phyloP scores from a whole-genome alignment of 805 yeast genomes.

The Nematodospora valgi region DNA sequence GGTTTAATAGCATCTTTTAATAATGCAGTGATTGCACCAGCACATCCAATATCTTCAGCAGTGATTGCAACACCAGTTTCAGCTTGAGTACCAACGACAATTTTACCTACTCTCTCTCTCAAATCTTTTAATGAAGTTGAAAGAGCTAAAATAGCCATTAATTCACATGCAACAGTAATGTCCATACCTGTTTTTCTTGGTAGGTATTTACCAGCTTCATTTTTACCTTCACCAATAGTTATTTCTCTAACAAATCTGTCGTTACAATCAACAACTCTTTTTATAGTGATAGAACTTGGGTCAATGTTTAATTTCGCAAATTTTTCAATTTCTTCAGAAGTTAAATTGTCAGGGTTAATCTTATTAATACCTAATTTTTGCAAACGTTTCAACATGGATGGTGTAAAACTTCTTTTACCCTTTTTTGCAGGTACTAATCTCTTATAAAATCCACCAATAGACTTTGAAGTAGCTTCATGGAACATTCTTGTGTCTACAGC shows the following conservation, averaged over 20 bases:
- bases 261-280: conserved; percentile 91
- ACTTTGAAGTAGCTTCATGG: conserved; percentile 84
- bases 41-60: conserved; percentile 91
- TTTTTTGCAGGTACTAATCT: conserved; percentile 84
- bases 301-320: conserved; percentile 87
- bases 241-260: conserved; percentile 88
- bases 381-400: conserved; percentile 73
- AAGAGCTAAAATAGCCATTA: conserved; percentile 93
- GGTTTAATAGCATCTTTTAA: conserved; percentile 96
- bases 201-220: conserved; percentile 74
- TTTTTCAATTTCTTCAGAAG: conserved; percentile 65
- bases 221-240: conserved; percentile 87
- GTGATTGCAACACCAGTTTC: conserved; percentile 77
- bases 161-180: conserved; percentile 92
- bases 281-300: conserved; percentile 86
- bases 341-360: conserved; percentile 76
- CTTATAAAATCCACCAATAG: conserved; percentile 72
- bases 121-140: conserved; percentile 75
- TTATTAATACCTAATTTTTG: conserved; percentile 76
- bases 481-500: conserved; percentile 97
- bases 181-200: conserved; percentile 89
- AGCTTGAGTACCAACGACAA: conserved; percentile 81
- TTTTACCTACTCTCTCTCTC: conserved; percentile 81
- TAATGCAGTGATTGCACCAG: conserved; percentile 93
- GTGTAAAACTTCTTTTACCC: conserved; percentile 75